Evolutionary conservation across 108 stramenopile genomes (phyloP), one percentile per base, ranked within the genome.

Genomic region (Skeletonema menzelii): DNA sequence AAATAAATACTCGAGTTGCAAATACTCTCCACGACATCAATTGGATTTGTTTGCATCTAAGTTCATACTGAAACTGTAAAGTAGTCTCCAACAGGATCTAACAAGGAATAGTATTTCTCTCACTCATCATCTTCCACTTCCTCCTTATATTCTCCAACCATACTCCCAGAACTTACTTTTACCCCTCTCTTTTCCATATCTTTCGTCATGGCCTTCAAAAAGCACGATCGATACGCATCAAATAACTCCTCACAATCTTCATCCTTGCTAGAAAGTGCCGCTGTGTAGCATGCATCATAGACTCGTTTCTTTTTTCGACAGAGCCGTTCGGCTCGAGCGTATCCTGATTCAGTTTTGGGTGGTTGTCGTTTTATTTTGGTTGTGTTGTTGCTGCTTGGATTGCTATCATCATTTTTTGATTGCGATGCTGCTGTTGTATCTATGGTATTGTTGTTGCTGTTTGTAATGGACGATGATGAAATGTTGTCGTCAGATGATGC

Each of bases 271-370:
- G 80, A 82, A 2, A 82, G 47, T 58, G 66, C 65, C 3, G 80
- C 80, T 1, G 73, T 75, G 65, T 82, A 82, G 53, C 80, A 82
- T 44, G 70, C 80, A 75, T 82, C 80, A 53, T 82, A 82, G 20
- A 40, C 26, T 11, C 63, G 80, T 75, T 82, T 75, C 73, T 82
- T 75, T 68, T 67, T 82, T n/a, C 58, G 57, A 35, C 80, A 82
- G 63, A 74, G 66, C 63, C 80, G 58, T 56, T 70, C 69, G 22
- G 80, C 80, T 31, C 46, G 55, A 28, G 63, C 73, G 37, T 59
- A 75, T 35, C 60, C 73, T 17, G 80, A 71, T 67, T 82, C 80
- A 32, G 70, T 69, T 56, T 63, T 37, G 2, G 47, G 67, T 11
- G 60, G 17, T 53, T 19, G 8, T 42, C 40, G 11, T 53, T 53